phyloP scores from a whole-genome alignment of 2,329 filamentous ascomycete species.

The Xylaria multiplex region DNA sequence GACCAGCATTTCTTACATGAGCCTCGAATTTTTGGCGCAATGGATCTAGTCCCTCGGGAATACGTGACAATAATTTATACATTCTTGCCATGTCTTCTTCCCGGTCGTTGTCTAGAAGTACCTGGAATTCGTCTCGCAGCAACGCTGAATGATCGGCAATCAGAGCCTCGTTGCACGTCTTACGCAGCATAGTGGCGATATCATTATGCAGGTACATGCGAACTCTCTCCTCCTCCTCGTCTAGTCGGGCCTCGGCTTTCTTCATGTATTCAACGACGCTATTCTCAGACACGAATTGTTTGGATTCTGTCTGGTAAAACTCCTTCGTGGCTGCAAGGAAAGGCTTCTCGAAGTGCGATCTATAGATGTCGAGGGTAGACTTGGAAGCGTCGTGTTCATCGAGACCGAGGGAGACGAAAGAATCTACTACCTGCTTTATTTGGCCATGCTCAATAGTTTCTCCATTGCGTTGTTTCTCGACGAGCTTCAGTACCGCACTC shows the following conservation, averaged over 20 bases:
- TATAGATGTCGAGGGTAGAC: conserved; percentile 94
- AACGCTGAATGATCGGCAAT: conserved; percentile 87
- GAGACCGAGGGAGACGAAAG: conserved; percentile 92
- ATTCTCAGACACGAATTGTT: conserved; percentile 94
- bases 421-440: conserved; percentile 97
- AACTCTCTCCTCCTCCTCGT: conserved; percentile 95
- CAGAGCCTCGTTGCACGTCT: conserved; percentile 86
- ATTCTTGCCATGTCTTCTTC: conserved; percentile 96
- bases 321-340: conserved; percentile 85
- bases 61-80: conserved; percentile 90
- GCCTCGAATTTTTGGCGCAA: conserved; percentile 87
- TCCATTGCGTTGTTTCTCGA: conserved; percentile 96
- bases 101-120: conserved; percentile 90
- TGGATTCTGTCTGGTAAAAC: conserved; percentile 93
- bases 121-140: conserved; percentile 95
- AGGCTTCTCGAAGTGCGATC: conserved; percentile 89
- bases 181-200: conserved; percentile 85
- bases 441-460: conserved; percentile 98
- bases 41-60: conserved; percentile 90
- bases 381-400: conserved; percentile 94
- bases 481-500: conserved; percentile 91
- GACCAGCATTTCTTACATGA: conserved; percentile 89
- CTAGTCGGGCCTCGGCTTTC: conserved; percentile 89
- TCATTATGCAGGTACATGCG: conserved; percentile 91
- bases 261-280: conserved; percentile 99